Evolutionary conservation across 2,329 filamentous ascomycete species (phyloP).

Genomic region (Orbilia ellipsospora): DNA sequence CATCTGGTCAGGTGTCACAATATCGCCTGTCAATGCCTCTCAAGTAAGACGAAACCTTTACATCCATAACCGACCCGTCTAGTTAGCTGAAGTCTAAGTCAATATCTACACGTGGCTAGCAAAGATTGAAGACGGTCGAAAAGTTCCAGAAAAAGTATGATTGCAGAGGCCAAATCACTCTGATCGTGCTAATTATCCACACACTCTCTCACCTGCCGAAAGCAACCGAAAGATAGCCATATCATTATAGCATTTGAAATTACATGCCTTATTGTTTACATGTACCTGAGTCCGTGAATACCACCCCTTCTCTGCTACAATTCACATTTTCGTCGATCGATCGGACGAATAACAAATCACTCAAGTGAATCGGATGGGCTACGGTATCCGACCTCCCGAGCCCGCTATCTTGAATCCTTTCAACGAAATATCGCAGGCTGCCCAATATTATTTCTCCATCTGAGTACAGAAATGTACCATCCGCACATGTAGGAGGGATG

Average conservation of each 20-base stretch:
- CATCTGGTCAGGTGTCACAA: constrained; percentile 47
- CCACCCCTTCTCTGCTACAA: constrained; percentile 5
- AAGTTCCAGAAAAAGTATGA: not conserved
- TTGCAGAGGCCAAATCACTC: constrained; percentile 16
- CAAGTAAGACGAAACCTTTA: constrained; percentile 13
- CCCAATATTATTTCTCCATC: constrained; percentile 24
- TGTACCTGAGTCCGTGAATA: not conserved
- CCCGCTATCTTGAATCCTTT: constrained; percentile 47
- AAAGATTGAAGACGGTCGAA: constrained; percentile 10
- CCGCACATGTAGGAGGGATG: constrained; percentile 29
- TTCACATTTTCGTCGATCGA: constrained; percentile 29
- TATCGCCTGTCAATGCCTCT: constrained; percentile 31
- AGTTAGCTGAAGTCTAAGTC: constrained; percentile 11
- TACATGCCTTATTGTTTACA: not conserved
- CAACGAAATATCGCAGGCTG: not conserved
- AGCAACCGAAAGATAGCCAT: constrained; percentile 36
- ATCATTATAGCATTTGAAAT: constrained; percentile 11
- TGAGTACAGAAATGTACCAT: not conserved
- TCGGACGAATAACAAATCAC: constrained; percentile 55
- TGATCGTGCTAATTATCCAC: constrained; percentile 19
- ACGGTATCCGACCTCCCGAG: constrained; percentile 25
- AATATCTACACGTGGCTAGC: constrained; percentile 43
- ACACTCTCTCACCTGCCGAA: constrained; percentile 16
- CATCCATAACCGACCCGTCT: constrained; percentile 46
- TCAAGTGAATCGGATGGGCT: constrained; percentile 25